These are phyloP conservation scores for Circinella umbellata DNA, from an alignment of 371 early-diverging fungal species.

Conservation along the genomic window DNA sequence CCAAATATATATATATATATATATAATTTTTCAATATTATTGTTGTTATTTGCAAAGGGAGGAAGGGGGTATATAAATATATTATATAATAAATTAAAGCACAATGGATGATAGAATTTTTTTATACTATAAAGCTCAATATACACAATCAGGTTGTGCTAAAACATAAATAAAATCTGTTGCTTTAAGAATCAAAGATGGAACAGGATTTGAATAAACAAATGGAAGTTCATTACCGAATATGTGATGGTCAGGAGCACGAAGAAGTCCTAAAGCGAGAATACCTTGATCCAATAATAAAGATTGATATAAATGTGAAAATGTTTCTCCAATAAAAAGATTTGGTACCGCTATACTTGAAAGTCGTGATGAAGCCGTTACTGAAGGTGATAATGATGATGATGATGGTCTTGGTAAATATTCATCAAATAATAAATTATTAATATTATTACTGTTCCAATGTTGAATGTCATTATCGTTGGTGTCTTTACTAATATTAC, in stretches of 20 bases:
- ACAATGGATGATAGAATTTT: too few relatives aligned
- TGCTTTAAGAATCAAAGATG: slow-evolving; percentile 35
- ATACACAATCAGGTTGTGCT: slow-evolving; percentile 5
- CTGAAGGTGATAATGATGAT: neutral
- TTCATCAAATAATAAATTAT: too few relatives aligned
- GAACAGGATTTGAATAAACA: slow-evolving; percentile 59
- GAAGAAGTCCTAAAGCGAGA: slow-evolving; percentile 47
- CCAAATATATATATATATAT: too few relatives aligned
- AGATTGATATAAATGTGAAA: slow-evolving; percentile 40
- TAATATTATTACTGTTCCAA: too few relatives aligned
- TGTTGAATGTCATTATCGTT: neutral
- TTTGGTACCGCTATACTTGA: slow-evolving; percentile 41
- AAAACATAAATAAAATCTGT: slow-evolving; percentile 31
- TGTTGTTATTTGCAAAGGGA: too few relatives aligned
- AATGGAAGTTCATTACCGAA: slow-evolving; percentile 54
- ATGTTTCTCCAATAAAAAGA: slow-evolving; percentile 42
- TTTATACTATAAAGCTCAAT: too few relatives aligned
- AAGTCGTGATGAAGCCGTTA: slow-evolving; percentile 19
- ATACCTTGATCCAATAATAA: slow-evolving; percentile 46
- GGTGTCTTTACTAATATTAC: neutral
- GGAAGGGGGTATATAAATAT: too few relatives aligned
- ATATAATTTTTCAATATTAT: too few relatives aligned
- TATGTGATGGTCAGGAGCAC: slow-evolving; percentile 40
- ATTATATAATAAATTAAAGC: too few relatives aligned
- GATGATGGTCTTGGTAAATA: too few relatives aligned